Evolutionary conservation across 2,329 filamentous ascomycete species (phyloP).

Genomic region (Karstenula rhodostoma): DNA sequence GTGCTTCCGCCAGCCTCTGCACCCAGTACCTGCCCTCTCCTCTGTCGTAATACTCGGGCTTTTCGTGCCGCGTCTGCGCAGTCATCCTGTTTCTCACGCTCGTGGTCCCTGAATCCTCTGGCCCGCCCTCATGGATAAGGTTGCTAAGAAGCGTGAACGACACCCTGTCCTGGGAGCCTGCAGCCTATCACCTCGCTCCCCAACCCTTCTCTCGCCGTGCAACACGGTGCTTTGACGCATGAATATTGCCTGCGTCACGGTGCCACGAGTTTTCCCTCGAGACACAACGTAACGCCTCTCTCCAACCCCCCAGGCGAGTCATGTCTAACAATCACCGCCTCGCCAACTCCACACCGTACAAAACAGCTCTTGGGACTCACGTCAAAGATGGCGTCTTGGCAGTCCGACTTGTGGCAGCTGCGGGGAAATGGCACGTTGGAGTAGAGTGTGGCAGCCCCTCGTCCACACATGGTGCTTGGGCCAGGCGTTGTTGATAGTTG

Average conservation of each 20-base stretch:
- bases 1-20: conserved; percentile 12
- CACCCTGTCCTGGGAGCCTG: conserved; percentile 28
- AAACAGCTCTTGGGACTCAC: conserved; percentile 1
- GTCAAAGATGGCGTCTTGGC: conserved; percentile 16
- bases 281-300: conserved; percentile 35
- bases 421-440: conserved; percentile 21
- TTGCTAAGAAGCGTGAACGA: conserved; percentile 39
- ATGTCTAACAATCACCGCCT: conserved; percentile 12
- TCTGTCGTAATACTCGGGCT: conserved; percentile 36
- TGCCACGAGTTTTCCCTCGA: conserved; percentile 28
- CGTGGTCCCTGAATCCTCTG: conserved; percentile 43
- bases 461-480: conserved; percentile 19
- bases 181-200: conserved; percentile 23
- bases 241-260: conserved; percentile 38
- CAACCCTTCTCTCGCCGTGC: conserved; percentile 30
- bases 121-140: conserved; percentile 47
- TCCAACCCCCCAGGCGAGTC: conserved; percentile 20
- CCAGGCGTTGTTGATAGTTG: conserved; percentile 21
- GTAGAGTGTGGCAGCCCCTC: conserved; percentile 8
- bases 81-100: conserved; percentile 27
- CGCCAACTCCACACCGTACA: conserved; percentile 13
- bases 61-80: conserved; percentile 28
- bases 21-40: background rate
- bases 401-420: conserved; percentile 20
- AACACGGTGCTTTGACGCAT: conserved; percentile 29